A percentile compares a stretch with the other conserved stretches of the same genome.
Evolutionary conservation across 441 rosid species (phyloP).

Genomic region (Pelargonium hybrid): DNA sequence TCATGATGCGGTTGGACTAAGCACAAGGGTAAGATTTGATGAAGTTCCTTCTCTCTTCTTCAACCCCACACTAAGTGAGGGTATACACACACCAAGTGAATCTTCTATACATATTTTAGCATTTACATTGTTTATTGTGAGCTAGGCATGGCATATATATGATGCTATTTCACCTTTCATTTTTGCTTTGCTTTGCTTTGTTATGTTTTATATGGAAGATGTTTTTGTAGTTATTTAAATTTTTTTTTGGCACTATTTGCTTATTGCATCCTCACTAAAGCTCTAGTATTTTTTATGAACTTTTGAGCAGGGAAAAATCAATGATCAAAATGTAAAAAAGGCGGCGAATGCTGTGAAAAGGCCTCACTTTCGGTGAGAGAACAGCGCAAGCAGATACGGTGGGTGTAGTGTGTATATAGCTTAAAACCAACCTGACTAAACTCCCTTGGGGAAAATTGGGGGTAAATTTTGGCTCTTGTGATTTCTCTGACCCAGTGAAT

Average conservation of each 20-base stretch:
- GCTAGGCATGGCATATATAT: background rate
- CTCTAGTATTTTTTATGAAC: background rate
- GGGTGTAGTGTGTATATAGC: slow-evolving; percentile 16
- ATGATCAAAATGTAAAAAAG: slow-evolving; percentile 15
- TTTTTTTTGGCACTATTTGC: background rate
- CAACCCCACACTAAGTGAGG: no score
- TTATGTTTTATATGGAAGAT: no score
- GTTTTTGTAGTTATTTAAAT: background rate
- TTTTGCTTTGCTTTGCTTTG: no score
- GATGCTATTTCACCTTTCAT: no score
- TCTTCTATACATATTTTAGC: background rate
- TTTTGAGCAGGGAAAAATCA: slow-evolving; percentile 23
- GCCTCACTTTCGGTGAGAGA: slow-evolving; percentile 21
- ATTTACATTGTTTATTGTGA: background rate
- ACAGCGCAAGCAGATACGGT: background rate
- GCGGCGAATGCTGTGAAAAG: slow-evolving; percentile 4
- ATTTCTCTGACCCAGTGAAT: no score
- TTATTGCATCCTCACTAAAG: background rate
- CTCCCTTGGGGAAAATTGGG: no score
- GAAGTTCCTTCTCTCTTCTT: background rate
- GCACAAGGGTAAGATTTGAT: background rate
- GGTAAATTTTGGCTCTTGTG: no score
- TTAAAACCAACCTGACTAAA: background rate
- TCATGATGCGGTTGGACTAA: background rate
- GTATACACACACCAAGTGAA: no score